These are phyloP conservation scores for Striga hermonthica DNA, from an alignment of 305 asterid species.

Conservation along the genomic window DNA sequence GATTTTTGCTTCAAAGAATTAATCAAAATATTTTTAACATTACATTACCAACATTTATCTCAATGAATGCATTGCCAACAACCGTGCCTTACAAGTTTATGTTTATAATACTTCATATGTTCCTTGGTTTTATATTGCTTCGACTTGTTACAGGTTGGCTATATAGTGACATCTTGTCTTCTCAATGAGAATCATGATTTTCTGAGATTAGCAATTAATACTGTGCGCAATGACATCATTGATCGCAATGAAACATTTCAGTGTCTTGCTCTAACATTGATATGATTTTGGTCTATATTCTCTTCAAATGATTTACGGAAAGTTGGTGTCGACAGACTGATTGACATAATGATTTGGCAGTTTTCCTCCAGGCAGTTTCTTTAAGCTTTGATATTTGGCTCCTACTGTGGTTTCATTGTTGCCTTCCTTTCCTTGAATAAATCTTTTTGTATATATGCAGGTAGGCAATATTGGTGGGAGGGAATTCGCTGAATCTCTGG, in stretches of 20 bases:
- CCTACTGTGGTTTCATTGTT: slow-evolving; percentile 15
- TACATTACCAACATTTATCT: slow-evolving; percentile 4
- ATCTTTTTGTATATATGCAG: slow-evolving; percentile 43
- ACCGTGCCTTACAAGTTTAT: slow-evolving; percentile 1
- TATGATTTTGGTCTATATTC: slow-evolving; percentile 35
- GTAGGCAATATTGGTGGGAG: slow-evolving; percentile 99
- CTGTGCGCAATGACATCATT: slow-evolving; percentile 95
- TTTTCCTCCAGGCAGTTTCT: slow-evolving; percentile 19
- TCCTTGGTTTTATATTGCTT: slow-evolving; percentile 30
- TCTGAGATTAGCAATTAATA: slow-evolving; percentile 91
- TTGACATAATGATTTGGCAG: slow-evolving; percentile 24
- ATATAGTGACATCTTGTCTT: slow-evolving; percentile 91
- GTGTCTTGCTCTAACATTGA: slow-evolving; percentile 96
- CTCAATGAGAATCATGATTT: slow-evolving; percentile 98
- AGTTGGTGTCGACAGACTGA: slow-evolving; percentile 15
- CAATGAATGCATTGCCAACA: neutral
- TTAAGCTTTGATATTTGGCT: slow-evolving; percentile 12
- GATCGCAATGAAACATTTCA: slow-evolving; percentile 99
- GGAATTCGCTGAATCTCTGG: slow-evolving; percentile 97
- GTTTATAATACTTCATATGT: slow-evolving; percentile 25
- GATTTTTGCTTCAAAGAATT: slow-evolving; percentile 7
- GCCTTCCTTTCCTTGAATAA: slow-evolving; percentile 25
- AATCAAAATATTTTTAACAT: slow-evolving; percentile 2
- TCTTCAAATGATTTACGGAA: slow-evolving; percentile 23
- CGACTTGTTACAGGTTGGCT: slow-evolving; percentile 76